A percentile compares a stretch with the other conserved stretches of the same genome.
phyloP scores from a whole-genome alignment of 495 filamentous ascomycete species.

The Parathielavia hyrcaniae region DNA sequence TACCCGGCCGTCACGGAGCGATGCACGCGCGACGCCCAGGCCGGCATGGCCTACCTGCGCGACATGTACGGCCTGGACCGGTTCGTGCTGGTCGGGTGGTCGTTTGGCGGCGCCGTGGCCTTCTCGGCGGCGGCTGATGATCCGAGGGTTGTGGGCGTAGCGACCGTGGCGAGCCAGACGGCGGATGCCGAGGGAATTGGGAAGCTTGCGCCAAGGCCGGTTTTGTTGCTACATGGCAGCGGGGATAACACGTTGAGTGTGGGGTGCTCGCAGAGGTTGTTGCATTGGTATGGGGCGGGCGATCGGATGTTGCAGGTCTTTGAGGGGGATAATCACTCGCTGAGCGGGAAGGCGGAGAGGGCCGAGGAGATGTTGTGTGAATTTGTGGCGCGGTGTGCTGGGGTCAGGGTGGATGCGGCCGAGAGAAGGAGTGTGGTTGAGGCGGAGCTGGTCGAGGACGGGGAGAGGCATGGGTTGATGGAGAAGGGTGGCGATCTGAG shows the following conservation, averaged over 20 bases:
- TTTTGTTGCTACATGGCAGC: slow-evolving; percentile 39
- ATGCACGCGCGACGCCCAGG: slow-evolving; percentile 35
- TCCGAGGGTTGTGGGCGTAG: slow-evolving; percentile 36
- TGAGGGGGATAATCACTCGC: slow-evolving; percentile 40
- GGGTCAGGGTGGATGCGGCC: slow-evolving; percentile 16
- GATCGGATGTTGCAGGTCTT: slow-evolving; percentile 37
- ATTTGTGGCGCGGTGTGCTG: slow-evolving; percentile 32
- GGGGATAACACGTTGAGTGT: slow-evolving; percentile 32
- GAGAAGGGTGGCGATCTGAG: slow-evolving; percentile 32
- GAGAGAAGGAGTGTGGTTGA: slow-evolving; percentile 22
- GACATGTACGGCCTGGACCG: slow-evolving; percentile 29
- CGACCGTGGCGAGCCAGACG: slow-evolving; percentile 36
- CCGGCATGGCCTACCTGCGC: slow-evolving; percentile 37
- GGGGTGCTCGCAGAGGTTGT: slow-evolving; percentile 36
- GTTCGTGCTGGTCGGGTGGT: slow-evolving; percentile 45
- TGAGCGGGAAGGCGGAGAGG: slow-evolving; percentile 31
- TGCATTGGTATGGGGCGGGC: slow-evolving; percentile 32
- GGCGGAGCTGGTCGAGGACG: slow-evolving; percentile 29
- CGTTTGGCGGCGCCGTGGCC: slow-evolving; percentile 40
- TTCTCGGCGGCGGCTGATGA: slow-evolving; percentile 35
- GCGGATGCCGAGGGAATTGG: slow-evolving; percentile 27
- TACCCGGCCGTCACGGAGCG: slow-evolving; percentile 31
- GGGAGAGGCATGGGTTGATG: slow-evolving; percentile 30
- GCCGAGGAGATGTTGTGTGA: slow-evolving; percentile 36
- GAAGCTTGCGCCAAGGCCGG: slow-evolving; percentile 29